A percentile compares a stretch with the other conserved stretches of the same genome.
These are phyloP conservation scores for Astragalus membranaceus DNA, from an alignment of 306 rosid species.

Conservation along the genomic window DNA sequence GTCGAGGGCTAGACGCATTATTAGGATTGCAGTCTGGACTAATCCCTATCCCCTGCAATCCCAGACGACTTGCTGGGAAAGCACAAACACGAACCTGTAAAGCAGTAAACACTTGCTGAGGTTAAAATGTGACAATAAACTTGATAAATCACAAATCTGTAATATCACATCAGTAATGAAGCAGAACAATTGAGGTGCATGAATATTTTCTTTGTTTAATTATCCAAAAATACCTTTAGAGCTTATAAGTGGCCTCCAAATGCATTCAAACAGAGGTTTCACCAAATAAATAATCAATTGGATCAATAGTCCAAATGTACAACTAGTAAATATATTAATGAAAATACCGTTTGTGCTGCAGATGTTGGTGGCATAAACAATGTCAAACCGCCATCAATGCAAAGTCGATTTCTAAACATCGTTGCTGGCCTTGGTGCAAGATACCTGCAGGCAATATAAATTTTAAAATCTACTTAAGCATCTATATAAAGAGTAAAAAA, in stretches of 20 bases:
- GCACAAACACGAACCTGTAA: slow-evolving; percentile 79
- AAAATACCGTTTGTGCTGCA: slow-evolving; percentile 74
- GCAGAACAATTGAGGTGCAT: background rate
- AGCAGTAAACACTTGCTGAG: background rate
- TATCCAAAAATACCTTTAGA: background rate
- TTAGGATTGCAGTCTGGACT: slow-evolving; percentile 50
- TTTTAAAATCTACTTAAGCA: background rate
- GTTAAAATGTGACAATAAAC: background rate
- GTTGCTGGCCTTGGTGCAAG: slow-evolving; percentile 95
- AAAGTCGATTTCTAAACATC: slow-evolving; percentile 66
- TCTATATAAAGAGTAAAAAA: background rate
- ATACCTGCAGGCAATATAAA: slow-evolving; percentile 44
- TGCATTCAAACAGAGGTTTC: background rate
- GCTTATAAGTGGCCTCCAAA: background rate
- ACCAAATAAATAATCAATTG: background rate
- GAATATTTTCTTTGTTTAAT: background rate
- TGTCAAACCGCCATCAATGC: slow-evolving; percentile 95
- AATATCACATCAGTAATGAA: background rate
- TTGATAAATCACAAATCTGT: background rate
- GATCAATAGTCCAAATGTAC: background rate
- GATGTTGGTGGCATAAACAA: slow-evolving; percentile 97
- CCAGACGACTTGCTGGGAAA: slow-evolving; percentile 71
- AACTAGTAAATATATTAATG: slow-evolving; percentile 2
- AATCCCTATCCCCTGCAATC: slow-evolving; percentile 53
- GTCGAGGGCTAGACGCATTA: slow-evolving; percentile 28